Conservation (phyloP, 148 eudicot genomes). For the Mesembryanthemum crystallinum region DNA sequence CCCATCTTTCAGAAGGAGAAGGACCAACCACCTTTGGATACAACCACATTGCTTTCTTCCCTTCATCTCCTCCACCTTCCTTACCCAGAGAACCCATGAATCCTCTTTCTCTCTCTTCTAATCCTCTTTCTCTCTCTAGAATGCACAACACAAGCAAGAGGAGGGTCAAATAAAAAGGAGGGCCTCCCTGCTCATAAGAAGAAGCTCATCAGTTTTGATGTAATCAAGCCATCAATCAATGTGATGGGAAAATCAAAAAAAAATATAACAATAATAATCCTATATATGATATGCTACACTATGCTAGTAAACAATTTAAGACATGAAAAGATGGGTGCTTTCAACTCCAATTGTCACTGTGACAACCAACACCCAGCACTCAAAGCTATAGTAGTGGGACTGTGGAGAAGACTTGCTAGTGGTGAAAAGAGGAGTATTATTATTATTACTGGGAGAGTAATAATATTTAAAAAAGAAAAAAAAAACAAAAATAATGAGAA, state of each 20-base stretch:
- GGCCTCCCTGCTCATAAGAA: neutral
- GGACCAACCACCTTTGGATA: constrained; percentile 63
- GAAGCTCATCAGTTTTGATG: no score
- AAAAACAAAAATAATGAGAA: neutral
- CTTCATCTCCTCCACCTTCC: constrained; percentile 30
- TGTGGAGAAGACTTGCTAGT: constrained; percentile 1
- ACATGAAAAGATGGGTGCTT: constrained; percentile 96
- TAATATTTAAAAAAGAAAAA: neutral
- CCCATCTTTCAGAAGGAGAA: constrained; percentile 94
- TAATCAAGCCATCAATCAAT: neutral
- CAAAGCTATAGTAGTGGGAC: constrained; percentile 11
- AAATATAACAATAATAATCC: constrained; percentile 24
- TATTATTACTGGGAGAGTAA: no score
- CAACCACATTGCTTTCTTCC: constrained; percentile 77
- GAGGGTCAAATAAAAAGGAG: neutral
- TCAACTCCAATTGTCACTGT: constrained; percentile 80
- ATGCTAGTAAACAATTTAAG: constrained; percentile 23
- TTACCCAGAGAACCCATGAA: constrained; percentile 56
- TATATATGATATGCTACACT: neutral
- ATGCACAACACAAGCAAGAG: neutral
- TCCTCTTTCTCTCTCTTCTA: constrained; percentile 4
- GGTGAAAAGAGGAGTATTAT: constrained; percentile 16
- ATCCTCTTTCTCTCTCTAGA: constrained; percentile 18
- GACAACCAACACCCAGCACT: constrained; percentile 54
- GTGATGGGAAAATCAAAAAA: neutral